phyloP scores from a whole-genome alignment of 805 yeast species.

The Candida hungchunana region DNA sequence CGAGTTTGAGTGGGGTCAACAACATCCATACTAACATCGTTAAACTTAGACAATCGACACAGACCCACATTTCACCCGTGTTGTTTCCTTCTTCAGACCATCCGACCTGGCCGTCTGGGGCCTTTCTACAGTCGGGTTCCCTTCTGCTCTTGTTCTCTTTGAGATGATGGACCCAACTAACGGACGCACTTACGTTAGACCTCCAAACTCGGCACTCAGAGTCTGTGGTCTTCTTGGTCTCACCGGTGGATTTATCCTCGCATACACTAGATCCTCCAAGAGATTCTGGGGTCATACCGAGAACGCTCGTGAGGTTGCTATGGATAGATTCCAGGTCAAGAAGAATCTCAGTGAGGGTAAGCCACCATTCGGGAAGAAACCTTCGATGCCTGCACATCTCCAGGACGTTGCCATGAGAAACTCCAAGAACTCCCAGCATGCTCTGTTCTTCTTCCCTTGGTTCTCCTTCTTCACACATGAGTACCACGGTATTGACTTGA shows the following conservation, averaged over 20 bases:
- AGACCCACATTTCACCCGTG: constrained; percentile 74
- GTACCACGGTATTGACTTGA: constrained; percentile 72
- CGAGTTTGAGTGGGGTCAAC: not conserved
- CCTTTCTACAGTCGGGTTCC: constrained; percentile 44
- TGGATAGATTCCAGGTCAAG: constrained; percentile 73
- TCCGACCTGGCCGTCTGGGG: constrained; percentile 57
- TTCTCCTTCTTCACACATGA: constrained; percentile 79
- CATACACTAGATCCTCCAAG: constrained; percentile 61
- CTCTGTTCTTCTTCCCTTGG: constrained; percentile 67
- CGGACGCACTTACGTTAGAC: constrained; percentile 42
- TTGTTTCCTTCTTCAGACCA: constrained; percentile 66
- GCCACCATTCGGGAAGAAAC: constrained; percentile 58
- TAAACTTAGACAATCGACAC: constrained; percentile 53
- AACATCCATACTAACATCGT: not conserved
- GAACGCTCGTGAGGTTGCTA: constrained; percentile 62
- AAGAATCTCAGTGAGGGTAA: constrained; percentile 57
- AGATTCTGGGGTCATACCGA: constrained; percentile 79
- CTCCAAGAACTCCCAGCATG: constrained; percentile 64
- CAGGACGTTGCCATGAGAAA: constrained; percentile 75
- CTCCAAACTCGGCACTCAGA: constrained; percentile 54
- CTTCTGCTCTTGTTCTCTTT: constrained; percentile 39
- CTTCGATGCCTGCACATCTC: constrained; percentile 61
- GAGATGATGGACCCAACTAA: constrained; percentile 45
- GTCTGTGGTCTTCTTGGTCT: constrained; percentile 59
- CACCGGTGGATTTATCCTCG: constrained; percentile 68